These are phyloP conservation scores for Macadamia tetraphylla DNA, from an alignment of 164 flowering plant genomes.

Conservation along the genomic window DNA sequence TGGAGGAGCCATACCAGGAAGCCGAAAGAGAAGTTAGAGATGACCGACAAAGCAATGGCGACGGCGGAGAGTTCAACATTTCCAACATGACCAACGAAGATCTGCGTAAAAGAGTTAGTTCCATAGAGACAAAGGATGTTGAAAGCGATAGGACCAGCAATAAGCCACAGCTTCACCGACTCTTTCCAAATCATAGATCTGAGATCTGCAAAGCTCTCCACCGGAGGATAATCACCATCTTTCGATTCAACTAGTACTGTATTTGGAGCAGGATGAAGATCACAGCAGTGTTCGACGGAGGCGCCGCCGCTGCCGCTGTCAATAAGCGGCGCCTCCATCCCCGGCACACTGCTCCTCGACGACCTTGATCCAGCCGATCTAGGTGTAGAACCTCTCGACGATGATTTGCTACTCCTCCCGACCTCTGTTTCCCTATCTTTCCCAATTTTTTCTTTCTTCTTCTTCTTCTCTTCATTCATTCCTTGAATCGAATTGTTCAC, in stretches of 20 bases:
- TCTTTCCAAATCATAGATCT: slow-evolving; percentile 36
- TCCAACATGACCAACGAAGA: slow-evolving; percentile 84
- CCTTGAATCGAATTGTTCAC: too few species aligned
- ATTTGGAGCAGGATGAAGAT: slow-evolving; percentile 12
- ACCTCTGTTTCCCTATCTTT: too few species aligned
- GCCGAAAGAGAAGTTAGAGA: slow-evolving; percentile 72
- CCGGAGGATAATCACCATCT: slow-evolving; percentile 41
- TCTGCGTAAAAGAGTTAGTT: slow-evolving; percentile 59
- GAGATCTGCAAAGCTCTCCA: slow-evolving; percentile 25
- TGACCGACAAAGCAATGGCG: slow-evolving; percentile 68
- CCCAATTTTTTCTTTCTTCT: too few species aligned
- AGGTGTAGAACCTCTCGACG: too few species aligned
- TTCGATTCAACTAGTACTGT: background rate
- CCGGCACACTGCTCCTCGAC: too few species aligned
- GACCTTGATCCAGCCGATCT: too few species aligned
- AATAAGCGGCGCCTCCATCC: too few species aligned
- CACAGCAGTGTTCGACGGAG: background rate
- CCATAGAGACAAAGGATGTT: slow-evolving; percentile 77
- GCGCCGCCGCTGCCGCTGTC: too few species aligned
- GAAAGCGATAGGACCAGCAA: slow-evolving; percentile 77
- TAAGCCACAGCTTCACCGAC: slow-evolving; percentile 57
- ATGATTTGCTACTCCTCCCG: too few species aligned
- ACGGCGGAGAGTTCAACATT: slow-evolving; percentile 71
- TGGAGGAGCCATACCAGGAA: slow-evolving; percentile 49
- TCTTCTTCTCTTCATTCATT: too few species aligned